Base-by-base conservation (phyloP, 1,284 basidiomycete species). In the Marasmius tenuissimus region DNA sequence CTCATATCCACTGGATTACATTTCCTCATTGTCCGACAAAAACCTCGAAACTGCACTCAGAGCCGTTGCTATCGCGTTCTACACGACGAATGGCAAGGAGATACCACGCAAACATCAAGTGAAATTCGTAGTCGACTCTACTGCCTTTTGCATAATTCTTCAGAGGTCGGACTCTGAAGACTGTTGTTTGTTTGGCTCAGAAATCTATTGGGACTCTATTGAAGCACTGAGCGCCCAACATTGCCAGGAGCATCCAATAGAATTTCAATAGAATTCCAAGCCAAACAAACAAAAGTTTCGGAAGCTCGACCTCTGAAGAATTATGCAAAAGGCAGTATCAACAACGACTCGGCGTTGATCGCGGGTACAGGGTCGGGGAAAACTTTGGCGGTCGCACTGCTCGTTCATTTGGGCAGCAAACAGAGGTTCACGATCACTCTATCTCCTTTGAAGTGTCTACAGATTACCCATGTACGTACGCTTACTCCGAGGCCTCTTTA, bases 381-480 rank as follows among this genome's bases (percentile, higher is more conserved):
- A 51, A 60, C 59, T 27, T 34, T 60, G 7, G 18, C 45, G 10
- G 33, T 54, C 22, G 35, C 52, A 10, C 14, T 59, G 9, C 48
- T 59, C 8, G 39, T 51, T 16, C 58, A 53, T 40, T 16, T 60
- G 50, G 37, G 27, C 3, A 16, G 20, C 5, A 8, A 1, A 18
- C 14, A 35, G 3, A 18, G 20, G n/a, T n/a, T 60, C 37, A 42
- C 51, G 14, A 22, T 60, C 35, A 54, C 50, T 11, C 39, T 54
- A 34, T 54, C 59, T 11, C 59, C 59, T n/a, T 42, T 60, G 27
- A 49, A 60, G 38, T 35, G 59, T 5, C 51, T 60, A 9, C 59
- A 60, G 27, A 39, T 60, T 8, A 54, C 35, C 4, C 59, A 60
- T 35, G 59, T 60, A 45, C 18, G 14, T 14, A 7, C 4, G 20